Evolutionary conservation across 2,329 filamentous ascomycete genomes (phyloP), one percentile per base, ranked within the genome.

Genomic region (Erysiphe neolycopersici): DNA sequence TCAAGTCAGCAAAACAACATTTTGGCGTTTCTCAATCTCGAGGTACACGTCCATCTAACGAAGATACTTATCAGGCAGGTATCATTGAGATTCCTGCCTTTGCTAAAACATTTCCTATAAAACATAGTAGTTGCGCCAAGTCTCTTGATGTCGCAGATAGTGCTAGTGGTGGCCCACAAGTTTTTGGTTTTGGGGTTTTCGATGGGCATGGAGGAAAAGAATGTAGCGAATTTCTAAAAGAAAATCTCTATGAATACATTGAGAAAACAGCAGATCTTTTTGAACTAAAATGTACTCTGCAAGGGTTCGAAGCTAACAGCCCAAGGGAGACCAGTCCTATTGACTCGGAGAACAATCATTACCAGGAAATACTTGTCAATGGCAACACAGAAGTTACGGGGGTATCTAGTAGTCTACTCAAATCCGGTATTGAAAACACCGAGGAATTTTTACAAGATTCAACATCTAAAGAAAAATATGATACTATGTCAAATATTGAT

Each of bases 141-240:
- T 48, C 47, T 29, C 33, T 33, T 3, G 42, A 44, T 19, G 69
- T 64, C 48, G 81, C 82, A 5, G 79, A 81, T 46, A 79, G 76
- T 49, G 73, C 79, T 1, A 79, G 73, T 48, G 87, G 87, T 2
- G 87, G 95, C 56, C 87, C 87, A 1, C 87, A 95, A 57, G 77
- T 95, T 31, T 98, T 98, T 60, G 98, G 95, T 60, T 98, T 94
- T 66, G 85, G 73, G 1, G 76, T 95, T 1, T 98, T 95, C 55
- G 89, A 98, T 59, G 89, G 89, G 2, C 89, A 98, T 61, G 89
- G 89, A 10, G 89, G 89, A 17, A 70, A 65, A 17, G 80, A 93
- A 58, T 95, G 89, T 59, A 84, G 83, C 47, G 75, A 78, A 16
- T 95, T 93, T 52, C 60, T 95, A 50, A 69, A 76, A 46, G 81